Base-by-base conservation (phyloP, 441 rosid species). In the Adansonia rubrostipa region DNA sequence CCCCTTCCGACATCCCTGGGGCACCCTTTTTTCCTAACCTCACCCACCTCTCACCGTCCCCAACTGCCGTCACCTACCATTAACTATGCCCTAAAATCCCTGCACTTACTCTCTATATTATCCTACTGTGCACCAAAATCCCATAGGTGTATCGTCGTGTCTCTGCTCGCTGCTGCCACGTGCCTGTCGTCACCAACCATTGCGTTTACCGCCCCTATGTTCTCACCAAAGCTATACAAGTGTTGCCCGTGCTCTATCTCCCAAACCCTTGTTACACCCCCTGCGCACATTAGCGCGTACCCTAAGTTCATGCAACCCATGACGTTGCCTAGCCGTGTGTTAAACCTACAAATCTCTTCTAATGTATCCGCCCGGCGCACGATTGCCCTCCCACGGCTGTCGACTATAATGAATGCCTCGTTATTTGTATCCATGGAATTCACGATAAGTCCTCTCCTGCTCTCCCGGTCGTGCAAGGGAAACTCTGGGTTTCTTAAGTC, bases 221-320 rank as follows among this genome's bases (percentile, higher is more conserved):
- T 85, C 76, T 90, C 97, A 20, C 82, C 76, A 0, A 92, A 72
- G 47, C 79, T 82, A 20, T 92, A 88, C 85, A 90, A 40, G 40
- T 79, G 72, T 78, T 53, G 87, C 10, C 94, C 94, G 0, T 58
- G 77, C 63, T 91, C 94, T 20, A 88, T 65, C 36, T 84, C 97
- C 95, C 95, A 91, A 3, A 91, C 89, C 79, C 91, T 89, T 33
- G 87, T 79, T 5, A 83, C 86, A 6, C 97, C 94, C 47, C 85
- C 97, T 0, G 80, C 91, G 85, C 94, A 89, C 82, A 92, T 87
- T 20, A 96, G 79, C 68, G 91, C 90, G 65, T 86, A 86, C 20
- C 90, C 91, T 5, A 82, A 79, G 78, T 96, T 96, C 83, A 93
- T 87, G 80, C 96, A 91, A 0, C 95, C 95, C 84, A 91, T 79